phyloP scores from a whole-genome alignment of 2,329 filamentous ascomycete genomes.

The Monosporascus sp. region DNA sequence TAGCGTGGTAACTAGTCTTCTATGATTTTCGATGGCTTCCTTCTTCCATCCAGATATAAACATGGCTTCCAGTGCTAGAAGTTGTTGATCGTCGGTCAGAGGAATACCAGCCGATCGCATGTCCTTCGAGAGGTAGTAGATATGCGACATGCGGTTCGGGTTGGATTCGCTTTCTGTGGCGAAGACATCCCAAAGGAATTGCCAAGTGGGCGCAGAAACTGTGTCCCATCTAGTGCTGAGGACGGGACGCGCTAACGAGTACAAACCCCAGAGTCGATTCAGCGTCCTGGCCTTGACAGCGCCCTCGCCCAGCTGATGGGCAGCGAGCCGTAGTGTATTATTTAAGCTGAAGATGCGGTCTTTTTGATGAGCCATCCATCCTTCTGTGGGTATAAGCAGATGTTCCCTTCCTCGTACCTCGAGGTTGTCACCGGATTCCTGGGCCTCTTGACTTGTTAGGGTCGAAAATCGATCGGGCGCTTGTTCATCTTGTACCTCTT shows the following conservation, averaged over 20 bases:
- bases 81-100: slow-evolving; percentile 53
- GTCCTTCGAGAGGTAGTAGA: slow-evolving; percentile 60
- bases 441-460: too few species aligned
- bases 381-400: too few species aligned
- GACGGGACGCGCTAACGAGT: slow-evolving; percentile 39
- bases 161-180: slow-evolving; percentile 46
- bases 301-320: slow-evolving; percentile 11
- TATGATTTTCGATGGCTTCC: slow-evolving; percentile 61
- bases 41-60: slow-evolving; percentile 57
- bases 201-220: slow-evolving; percentile 58
- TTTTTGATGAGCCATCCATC: not conserved
- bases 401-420: not conserved
- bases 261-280: slow-evolving; percentile 40
- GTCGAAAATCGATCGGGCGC: slow-evolving; percentile 21
- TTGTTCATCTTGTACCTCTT: slow-evolving; percentile 21
- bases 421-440: not conserved
- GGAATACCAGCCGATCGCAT: slow-evolving; percentile 55
- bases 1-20: slow-evolving; percentile 49
- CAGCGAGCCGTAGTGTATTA: slow-evolving; percentile 19
- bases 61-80: slow-evolving; percentile 65
- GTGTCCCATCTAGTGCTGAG: slow-evolving; percentile 44
- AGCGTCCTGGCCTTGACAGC: slow-evolving; percentile 10
- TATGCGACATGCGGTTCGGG: slow-evolving; percentile 53
- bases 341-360: slow-evolving; percentile 14
- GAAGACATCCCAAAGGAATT: slow-evolving; percentile 61